Evolutionary conservation across 2,329 filamentous ascomycete species (phyloP), one percentile per base, ranked within the genome.

Genomic region (Diaporthe ampelina): DNA sequence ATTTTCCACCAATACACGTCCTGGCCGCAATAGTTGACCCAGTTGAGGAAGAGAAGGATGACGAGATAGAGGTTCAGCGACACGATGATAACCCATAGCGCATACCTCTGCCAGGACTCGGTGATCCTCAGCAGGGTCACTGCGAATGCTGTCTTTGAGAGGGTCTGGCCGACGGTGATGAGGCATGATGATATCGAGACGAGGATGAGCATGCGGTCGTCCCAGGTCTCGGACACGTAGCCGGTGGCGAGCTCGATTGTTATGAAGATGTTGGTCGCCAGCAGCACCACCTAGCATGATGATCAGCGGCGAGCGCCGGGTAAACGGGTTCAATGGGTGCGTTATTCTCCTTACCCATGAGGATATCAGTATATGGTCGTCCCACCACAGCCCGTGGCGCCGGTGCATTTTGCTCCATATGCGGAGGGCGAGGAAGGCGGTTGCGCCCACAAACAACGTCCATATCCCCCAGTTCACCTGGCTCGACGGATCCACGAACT

Each of bases 201-300:
- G 73, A 89, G 81, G 76, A 88, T 88, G 77, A 86, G 85, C 87
- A 88, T 88, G 70, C 83, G 84, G 76, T 88, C 85, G 74, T 87
- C 85, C 87, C 87, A 89, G 29, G 81, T 78, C 35, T 85, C 78
- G 1, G 81, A 78, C 11, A 88, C 84, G 75, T 88, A 88, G 72
- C 87, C 87, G 9, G 85, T 88, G n/a, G 84, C 85, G 74, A 86
- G 88, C 76, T 88, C 81, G 72, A 85, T 77, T 4, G 85, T 79
- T 73, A 89, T 88, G 24, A 88, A 78, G 63, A 79, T 83, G 76
- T 88, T 83, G 78, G 86, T 87, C 50, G 79, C 78, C 17, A 86
- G 78, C 4, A 87, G 81, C 10, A 88, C 78, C 13, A 81, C 48
- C 87, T 87, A 21, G 26, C 10, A 57, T 45, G 17, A 9, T 5